Conservation (phyloP, 73 alveolate genomes). For the Paramecium caudatum region DNA sequence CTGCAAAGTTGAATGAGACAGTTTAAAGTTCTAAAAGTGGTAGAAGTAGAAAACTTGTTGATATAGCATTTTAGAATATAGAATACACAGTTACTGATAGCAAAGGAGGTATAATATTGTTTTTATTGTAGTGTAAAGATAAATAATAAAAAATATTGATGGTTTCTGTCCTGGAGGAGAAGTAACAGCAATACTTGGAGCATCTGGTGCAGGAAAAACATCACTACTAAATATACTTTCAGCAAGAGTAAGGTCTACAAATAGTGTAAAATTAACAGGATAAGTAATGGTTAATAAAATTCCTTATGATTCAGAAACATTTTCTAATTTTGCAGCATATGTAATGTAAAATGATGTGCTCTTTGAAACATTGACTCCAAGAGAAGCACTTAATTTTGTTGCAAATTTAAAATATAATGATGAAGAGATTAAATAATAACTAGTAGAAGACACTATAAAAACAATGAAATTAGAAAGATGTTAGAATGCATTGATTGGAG, state of each 20-base stretch:
- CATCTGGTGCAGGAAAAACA: slow-evolving; percentile 80
- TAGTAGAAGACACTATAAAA: slow-evolving; percentile 59
- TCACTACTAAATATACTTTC: slow-evolving; percentile 74
- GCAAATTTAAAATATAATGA: slow-evolving; percentile 80
- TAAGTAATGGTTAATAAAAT: slow-evolving; percentile 56
- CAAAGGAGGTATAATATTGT: neutral
- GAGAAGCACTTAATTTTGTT: slow-evolving; percentile 70
- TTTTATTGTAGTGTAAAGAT: neutral
- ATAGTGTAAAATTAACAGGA: slow-evolving; percentile 50
- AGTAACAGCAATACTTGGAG: slow-evolving; percentile 78
- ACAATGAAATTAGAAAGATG: slow-evolving; percentile 71
- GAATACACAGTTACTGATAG: slow-evolving; percentile 21
- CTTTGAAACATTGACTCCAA: slow-evolving; percentile 71
- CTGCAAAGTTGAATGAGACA: neutral
- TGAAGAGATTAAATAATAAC: neutral
- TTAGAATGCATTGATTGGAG: slow-evolving; percentile 72
- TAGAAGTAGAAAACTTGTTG: slow-evolving; percentile 9
- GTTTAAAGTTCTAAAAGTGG: slow-evolving; percentile 28
- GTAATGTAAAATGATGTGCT: slow-evolving; percentile 84
- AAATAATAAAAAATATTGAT: neutral
- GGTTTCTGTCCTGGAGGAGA: slow-evolving; percentile 72
- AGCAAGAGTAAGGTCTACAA: slow-evolving; percentile 32
- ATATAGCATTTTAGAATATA: slow-evolving; percentile 66
- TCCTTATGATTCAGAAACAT: slow-evolving; percentile 64
- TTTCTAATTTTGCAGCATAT: slow-evolving; percentile 86